phyloP scores from a whole-genome alignment of 768 basidiomycete genomes.

The Agrocybe praecox region DNA sequence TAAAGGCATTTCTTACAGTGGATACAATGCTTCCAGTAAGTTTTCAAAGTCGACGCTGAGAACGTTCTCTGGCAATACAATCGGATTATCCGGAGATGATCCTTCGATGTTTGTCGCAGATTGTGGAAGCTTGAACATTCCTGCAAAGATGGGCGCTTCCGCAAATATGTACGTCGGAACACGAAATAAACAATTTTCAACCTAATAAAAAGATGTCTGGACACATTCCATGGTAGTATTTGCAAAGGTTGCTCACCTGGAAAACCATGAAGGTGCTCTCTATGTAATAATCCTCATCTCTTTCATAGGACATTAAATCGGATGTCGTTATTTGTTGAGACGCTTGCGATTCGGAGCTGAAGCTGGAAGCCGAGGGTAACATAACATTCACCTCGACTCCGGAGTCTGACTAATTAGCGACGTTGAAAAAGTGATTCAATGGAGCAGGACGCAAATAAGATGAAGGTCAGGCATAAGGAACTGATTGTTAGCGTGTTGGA shows the following conservation, averaged over 20 bases:
- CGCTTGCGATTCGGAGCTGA: no score
- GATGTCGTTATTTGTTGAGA: background rate
- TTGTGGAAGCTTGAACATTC: background rate
- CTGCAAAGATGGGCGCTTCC: background rate
- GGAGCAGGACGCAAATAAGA: no score
- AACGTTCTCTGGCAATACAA: background rate
- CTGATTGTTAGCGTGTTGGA: background rate
- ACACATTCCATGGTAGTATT: background rate
- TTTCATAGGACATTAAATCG: background rate
- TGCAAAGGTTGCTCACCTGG: background rate
- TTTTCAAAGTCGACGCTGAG: background rate
- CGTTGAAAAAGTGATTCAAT: no score
- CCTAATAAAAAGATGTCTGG: background rate
- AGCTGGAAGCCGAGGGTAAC: no score
- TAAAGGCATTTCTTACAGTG: background rate
- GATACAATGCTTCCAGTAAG: background rate
- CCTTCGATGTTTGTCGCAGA: background rate
- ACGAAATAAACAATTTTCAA: background rate
- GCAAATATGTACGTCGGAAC: background rate
- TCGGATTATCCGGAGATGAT: background rate
- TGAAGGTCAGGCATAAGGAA: background rate
- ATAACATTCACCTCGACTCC: no score
- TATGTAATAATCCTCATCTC: constrained; percentile 1
- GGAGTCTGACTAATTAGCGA: no score
- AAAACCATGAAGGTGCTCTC: constrained; percentile 4